Conservation (phyloP, 768 basidiomycete genomes). For the Leccinum subgranulosum region DNA sequence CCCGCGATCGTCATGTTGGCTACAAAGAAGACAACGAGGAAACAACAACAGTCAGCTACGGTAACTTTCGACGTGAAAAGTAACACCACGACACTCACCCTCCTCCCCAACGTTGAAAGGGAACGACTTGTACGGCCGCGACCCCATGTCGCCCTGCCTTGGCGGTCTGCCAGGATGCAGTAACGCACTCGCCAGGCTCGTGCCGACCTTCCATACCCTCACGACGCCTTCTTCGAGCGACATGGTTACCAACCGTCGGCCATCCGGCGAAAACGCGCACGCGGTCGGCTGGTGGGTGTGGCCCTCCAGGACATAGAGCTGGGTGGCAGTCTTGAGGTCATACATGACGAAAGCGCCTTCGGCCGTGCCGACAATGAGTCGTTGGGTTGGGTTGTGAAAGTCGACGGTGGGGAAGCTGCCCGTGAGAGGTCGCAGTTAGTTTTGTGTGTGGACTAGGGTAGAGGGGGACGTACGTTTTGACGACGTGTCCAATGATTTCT, state of each 20-base stretch:
- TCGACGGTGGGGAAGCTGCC: conserved; percentile 88
- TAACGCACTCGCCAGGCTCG: conserved; percentile 75
- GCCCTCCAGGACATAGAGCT: conserved; percentile 91
- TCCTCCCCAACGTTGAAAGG: conserved; percentile 82
- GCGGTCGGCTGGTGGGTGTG: conserved; percentile 81
- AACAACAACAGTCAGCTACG: background rate
- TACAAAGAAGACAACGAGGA: conserved; percentile 16
- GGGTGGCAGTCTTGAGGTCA: conserved; percentile 92
- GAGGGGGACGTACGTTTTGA: conserved; percentile 65
- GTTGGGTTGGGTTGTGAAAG: conserved; percentile 84
- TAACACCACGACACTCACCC: conserved; percentile 45
- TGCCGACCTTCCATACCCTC: conserved; percentile 95
- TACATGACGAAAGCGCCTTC: conserved; percentile 97
- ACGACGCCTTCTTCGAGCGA: conserved; percentile 83
- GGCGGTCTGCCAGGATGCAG: conserved; percentile 92
- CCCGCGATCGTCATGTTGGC: conserved; percentile 58
- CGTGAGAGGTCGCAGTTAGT: background rate
- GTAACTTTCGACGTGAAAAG: background rate
- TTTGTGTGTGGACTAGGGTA: background rate
- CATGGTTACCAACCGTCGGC: conserved; percentile 80
- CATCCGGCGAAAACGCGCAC: conserved; percentile 92
- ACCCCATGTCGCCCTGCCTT: conserved; percentile 78
- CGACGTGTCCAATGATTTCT: conserved; percentile 92
- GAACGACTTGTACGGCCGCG: conserved; percentile 84
- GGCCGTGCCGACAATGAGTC: conserved; percentile 87